Evolutionary conservation across 2,329 filamentous ascomycete species (phyloP).

Genomic region (Cladorrhinum sp.): DNA sequence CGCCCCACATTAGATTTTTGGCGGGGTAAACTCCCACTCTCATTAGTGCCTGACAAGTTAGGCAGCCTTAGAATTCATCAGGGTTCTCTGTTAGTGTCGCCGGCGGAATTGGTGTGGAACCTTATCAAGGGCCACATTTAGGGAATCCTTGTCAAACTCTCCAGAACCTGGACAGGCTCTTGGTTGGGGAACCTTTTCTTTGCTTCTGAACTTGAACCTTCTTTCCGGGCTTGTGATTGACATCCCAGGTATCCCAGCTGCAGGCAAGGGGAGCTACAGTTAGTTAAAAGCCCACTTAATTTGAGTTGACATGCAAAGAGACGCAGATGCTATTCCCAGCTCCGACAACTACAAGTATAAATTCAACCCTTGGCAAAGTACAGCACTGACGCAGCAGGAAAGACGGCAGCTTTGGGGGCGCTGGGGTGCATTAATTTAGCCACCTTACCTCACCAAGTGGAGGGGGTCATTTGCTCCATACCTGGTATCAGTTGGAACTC

Average conservation of each 20-base stretch:
- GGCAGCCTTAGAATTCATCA: slow-evolving; percentile 1
- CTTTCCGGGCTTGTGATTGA: background rate
- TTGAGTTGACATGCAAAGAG: background rate
- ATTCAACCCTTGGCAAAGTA: background rate
- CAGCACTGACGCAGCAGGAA: slow-evolving; percentile 10
- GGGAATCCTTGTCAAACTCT: background rate
- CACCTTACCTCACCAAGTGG: slow-evolving; percentile 15
- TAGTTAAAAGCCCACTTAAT: too few relatives aligned
- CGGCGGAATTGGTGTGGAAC: background rate
- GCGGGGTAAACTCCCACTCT: slow-evolving; percentile 13
- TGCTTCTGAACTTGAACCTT: background rate
- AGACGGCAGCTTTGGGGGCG: background rate
- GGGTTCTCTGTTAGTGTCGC: background rate
- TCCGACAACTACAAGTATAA: background rate
- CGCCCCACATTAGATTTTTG: slow-evolving; percentile 7
- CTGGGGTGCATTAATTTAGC: slow-evolving; percentile 12
- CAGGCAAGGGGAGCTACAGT: background rate
- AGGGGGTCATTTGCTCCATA: slow-evolving; percentile 4
- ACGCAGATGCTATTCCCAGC: background rate
- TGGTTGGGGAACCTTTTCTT: background rate
- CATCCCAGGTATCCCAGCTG: background rate
- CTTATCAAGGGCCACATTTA: background rate
- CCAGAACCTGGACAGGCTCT: background rate
- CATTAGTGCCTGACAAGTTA: slow-evolving; percentile 9
- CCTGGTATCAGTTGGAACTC: background rate